phyloP scores from a whole-genome alignment of 352 stramenopile genomes.

The Phytophthora pistaciae region DNA sequence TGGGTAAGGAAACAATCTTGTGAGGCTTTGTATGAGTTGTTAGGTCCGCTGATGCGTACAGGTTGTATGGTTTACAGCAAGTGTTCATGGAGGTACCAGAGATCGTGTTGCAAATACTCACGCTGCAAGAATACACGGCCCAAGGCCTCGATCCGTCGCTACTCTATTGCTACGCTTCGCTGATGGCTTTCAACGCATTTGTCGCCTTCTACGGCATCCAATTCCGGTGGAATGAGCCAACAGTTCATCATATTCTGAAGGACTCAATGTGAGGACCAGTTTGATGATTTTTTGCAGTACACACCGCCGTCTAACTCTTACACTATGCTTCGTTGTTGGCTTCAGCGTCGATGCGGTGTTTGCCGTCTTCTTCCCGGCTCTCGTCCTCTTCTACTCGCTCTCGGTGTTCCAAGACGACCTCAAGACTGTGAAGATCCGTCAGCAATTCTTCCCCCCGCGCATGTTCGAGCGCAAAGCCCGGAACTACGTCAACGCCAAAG shows the following conservation, averaged over 20 bases:
- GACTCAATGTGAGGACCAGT: constrained; percentile 43
- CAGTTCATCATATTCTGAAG: constrained; percentile 42
- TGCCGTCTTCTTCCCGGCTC: constrained; percentile 46
- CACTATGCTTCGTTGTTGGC: no score
- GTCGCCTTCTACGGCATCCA: constrained; percentile 44
- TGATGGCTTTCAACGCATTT: constrained; percentile 53
- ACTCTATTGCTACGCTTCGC: constrained; percentile 40
- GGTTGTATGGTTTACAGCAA: constrained; percentile 18
- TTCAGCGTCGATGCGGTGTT: constrained; percentile 47
- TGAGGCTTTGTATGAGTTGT: neutral
- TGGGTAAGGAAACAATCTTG: constrained; percentile 22
- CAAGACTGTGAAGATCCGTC: constrained; percentile 35
- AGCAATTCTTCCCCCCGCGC: constrained; percentile 48
- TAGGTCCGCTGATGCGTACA: neutral
- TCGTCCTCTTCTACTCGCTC: constrained; percentile 41
- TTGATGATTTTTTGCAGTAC: neutral
- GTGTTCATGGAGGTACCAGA: constrained; percentile 42
- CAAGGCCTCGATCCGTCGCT: constrained; percentile 33
- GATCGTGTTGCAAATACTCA: constrained; percentile 37
- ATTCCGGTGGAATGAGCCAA: constrained; percentile 41
- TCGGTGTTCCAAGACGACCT: constrained; percentile 45
- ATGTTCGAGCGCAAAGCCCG: constrained; percentile 44
- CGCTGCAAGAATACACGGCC: constrained; percentile 33
- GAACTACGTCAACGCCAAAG: constrained; percentile 36
- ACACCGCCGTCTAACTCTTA: no score